A percentile compares a stretch with the other conserved stretches of the same genome.
Conservation (phyloP, 1,284 basidiomycete species). For the Ganoderma leucocontextum region DNA sequence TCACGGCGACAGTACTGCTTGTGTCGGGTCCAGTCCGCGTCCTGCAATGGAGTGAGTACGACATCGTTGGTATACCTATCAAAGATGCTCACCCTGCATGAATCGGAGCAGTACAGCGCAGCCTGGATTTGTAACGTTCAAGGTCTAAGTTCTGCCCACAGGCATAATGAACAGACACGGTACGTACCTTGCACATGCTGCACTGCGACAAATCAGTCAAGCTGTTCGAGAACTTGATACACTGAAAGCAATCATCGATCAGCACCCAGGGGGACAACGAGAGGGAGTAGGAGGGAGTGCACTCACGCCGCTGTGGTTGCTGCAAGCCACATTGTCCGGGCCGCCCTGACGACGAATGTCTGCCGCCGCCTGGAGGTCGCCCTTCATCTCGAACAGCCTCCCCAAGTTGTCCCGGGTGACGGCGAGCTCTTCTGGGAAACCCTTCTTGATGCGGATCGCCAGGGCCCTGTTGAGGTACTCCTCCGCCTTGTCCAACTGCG, state of each 20-base stretch:
- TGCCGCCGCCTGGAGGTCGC: constrained; percentile 39
- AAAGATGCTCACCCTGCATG: neutral
- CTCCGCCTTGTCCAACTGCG: constrained; percentile 44
- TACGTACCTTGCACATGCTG: constrained; percentile 23
- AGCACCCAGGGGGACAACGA: constrained; percentile 12
- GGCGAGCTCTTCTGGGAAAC: constrained; percentile 41
- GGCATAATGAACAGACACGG: neutral
- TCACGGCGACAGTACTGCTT: neutral
- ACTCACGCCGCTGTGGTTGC: constrained; percentile 35
- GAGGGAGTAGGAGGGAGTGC: neutral
- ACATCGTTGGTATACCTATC: neutral
- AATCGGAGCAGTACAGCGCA: neutral
- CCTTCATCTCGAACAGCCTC: constrained; percentile 43
- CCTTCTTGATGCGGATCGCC: constrained; percentile 35
- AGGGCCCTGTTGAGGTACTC: constrained; percentile 42
- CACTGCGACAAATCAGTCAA: constrained; percentile 20
- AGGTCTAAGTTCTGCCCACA: neutral
- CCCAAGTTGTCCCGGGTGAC: constrained; percentile 47
- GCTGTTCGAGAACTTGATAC: constrained; percentile 18
- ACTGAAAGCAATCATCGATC: constrained; percentile 4
- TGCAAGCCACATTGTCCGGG: constrained; percentile 41
- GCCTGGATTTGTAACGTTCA: neutral
- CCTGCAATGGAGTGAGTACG: neutral
- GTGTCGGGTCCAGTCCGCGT: neutral
- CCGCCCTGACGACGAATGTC: constrained; percentile 37